A percentile compares a stretch with the other conserved stretches of the same genome.
Conservation (phyloP, 768 basidiomycete species). For the Sporobolomyces phaffii region DNA sequence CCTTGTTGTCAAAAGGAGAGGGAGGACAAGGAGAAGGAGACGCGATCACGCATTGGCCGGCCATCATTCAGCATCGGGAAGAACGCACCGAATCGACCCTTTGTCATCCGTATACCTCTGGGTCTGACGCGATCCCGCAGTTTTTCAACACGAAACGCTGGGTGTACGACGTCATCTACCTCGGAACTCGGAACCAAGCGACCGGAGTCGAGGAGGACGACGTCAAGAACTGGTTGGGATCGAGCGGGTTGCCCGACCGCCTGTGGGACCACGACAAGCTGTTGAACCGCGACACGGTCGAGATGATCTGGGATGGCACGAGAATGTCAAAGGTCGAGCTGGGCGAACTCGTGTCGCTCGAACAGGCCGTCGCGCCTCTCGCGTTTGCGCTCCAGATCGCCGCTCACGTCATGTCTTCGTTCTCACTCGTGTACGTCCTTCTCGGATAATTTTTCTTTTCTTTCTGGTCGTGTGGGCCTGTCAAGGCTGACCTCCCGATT, state of each 20-base stretch:
- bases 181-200: background rate
- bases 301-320: constrained; percentile 15
- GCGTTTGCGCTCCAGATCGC: constrained; percentile 69
- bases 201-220: background rate
- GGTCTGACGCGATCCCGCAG: constrained; percentile 42
- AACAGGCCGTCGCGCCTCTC: constrained; percentile 58
- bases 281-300: background rate
- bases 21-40: constrained; percentile 1
- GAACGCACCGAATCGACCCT: constrained; percentile 51
- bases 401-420: constrained; percentile 58
- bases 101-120: background rate
- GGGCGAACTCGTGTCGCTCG: constrained; percentile 46
- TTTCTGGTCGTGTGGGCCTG: too few relatives aligned
- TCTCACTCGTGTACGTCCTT: constrained; percentile 63
- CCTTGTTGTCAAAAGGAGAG: background rate
- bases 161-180: constrained; percentile 3
- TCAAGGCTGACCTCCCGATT: too few relatives aligned
- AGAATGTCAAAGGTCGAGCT: background rate
- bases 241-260: background rate
- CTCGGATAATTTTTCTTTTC: constrained; percentile 53
- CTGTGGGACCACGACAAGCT: background rate
- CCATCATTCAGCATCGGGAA: constrained; percentile 57
- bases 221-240: constrained; percentile 4
- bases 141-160: background rate
- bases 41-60: constrained; percentile 61